Percentiles rank a stretch among this genome's conserved stretches.
Conservation (phyloP, 139 green algal genomes). For the Picochlorum sp. region DNA sequence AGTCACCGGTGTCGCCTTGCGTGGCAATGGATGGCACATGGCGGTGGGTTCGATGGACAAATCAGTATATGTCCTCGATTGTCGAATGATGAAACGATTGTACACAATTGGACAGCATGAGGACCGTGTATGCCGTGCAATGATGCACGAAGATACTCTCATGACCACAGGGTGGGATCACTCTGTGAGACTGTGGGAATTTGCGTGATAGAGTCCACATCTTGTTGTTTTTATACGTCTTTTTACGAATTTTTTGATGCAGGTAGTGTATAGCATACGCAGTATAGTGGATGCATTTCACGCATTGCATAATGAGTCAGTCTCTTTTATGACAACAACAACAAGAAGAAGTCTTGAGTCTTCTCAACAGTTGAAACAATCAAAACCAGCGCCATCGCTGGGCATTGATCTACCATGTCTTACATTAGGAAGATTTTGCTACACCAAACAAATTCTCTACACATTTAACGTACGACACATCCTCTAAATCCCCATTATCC, state of each 20-base stretch:
- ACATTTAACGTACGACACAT: slow-evolving; percentile 76
- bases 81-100: background rate
- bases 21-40: background rate
- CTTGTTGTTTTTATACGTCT: background rate
- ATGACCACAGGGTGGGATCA: slow-evolving; percentile 1
- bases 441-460: slow-evolving; percentile 38
- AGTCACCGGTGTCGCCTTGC: background rate
- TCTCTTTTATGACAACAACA: no score
- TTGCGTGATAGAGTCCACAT: background rate
- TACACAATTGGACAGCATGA: background rate
- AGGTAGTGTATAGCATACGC: no score
- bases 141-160: background rate
- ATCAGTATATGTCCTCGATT: slow-evolving; percentile 6
- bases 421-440: background rate
- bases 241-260: background rate
- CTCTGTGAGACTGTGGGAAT: background rate
- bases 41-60: slow-evolving; percentile 6
- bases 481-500: slow-evolving; percentile 51
- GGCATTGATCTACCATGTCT: background rate
- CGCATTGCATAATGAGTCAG: no score
- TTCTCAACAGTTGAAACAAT: background rate
- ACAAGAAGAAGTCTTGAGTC: no score
- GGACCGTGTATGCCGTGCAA: background rate
- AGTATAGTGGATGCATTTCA: no score
- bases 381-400: no score